Evolutionary conservation across 2,329 filamentous ascomycete genomes (phyloP), one percentile per base, ranked within the genome.

Genomic region (Claviceps africana): DNA sequence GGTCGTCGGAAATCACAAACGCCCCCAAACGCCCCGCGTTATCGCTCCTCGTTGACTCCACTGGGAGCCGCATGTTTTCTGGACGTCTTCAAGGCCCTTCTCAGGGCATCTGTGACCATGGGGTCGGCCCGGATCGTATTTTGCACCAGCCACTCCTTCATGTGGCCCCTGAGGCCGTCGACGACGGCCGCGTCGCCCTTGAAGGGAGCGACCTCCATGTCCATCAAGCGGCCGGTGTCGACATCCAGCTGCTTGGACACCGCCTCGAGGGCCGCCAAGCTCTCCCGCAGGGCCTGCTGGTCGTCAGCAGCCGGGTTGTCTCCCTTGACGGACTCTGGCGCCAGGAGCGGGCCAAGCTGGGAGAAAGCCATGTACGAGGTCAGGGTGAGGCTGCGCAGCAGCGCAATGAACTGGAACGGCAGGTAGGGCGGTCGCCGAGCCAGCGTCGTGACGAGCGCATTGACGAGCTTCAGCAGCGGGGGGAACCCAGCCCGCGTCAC

Each of bases 131-230:
- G 77, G 54, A 94, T 85, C 15, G 83, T 90, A 63, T 94, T 94
- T 65, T 94, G 82, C 49, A 96, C 82, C 59, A 97, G 72, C 77
- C 88, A 95, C 61, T 93, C 87, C 67, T 83, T 86, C 69, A 96
- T 78, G 60, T 85, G 86, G 42, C 76, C 76, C 56, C 82, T 78
- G 17, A 71, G 56, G 40, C 80, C 81, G 45, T 72, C 73, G 47
- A 85, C 71, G n/a, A 73, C 74, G 55, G 78, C 76, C 37, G 76
- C 70, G 61, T 94, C 85, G n/a, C 82, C 83, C 49, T 75, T 79
- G 67, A 89, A 96, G 0, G 91, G 91, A 50, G 82, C 81, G 66
- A 90, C 77, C 61, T 94, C 88, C 65, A 95, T 73, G 47, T 84
- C 82, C 64, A 95, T 70, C 55, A 95, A 66, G 51, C 85, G 75